phyloP scores from a whole-genome alignment of 805 yeast species.

The Candida broadrunensis region DNA sequence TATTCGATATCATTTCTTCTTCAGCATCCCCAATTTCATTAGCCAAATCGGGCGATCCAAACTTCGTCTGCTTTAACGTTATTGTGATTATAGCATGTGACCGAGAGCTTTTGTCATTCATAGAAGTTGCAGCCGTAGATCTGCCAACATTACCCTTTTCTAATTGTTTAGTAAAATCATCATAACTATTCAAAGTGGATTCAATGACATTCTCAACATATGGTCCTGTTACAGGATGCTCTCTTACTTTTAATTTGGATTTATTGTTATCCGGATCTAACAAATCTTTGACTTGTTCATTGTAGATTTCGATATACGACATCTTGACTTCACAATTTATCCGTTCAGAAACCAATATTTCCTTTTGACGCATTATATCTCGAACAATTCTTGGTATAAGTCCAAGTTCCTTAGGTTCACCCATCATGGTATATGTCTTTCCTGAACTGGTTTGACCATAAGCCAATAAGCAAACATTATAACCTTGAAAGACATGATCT shows the following conservation, averaged over 20 bases:
- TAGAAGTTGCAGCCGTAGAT: constrained; percentile 68
- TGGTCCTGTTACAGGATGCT: constrained; percentile 64
- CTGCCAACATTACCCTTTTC: constrained; percentile 52
- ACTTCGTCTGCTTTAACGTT: constrained; percentile 54
- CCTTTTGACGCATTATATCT: constrained; percentile 47
- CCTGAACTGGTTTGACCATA: constrained; percentile 45
- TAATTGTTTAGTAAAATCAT: constrained; percentile 48
- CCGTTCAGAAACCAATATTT: constrained; percentile 30
- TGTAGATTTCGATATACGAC: constrained; percentile 73
- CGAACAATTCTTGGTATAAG: constrained; percentile 44
- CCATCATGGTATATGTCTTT: constrained; percentile 44
- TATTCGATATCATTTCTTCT: constrained; percentile 53
- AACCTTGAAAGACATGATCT: constrained; percentile 43
- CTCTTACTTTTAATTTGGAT: constrained; percentile 52
- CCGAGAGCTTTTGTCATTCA: constrained; percentile 72
- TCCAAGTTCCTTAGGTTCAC: constrained; percentile 33
- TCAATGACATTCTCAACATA: constrained; percentile 68
- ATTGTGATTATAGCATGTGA: constrained; percentile 79
- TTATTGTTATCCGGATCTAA: constrained; percentile 21
- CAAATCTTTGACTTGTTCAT: constrained; percentile 71
- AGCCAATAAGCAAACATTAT: constrained; percentile 40
- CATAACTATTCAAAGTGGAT: constrained; percentile 43
- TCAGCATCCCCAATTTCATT: constrained; percentile 33
- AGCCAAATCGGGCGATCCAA: constrained; percentile 17
- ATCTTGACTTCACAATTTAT: constrained; percentile 42